Evolutionary conservation across 306 rosid genomes (phyloP).

Genomic region (Castanospermum australe): DNA sequence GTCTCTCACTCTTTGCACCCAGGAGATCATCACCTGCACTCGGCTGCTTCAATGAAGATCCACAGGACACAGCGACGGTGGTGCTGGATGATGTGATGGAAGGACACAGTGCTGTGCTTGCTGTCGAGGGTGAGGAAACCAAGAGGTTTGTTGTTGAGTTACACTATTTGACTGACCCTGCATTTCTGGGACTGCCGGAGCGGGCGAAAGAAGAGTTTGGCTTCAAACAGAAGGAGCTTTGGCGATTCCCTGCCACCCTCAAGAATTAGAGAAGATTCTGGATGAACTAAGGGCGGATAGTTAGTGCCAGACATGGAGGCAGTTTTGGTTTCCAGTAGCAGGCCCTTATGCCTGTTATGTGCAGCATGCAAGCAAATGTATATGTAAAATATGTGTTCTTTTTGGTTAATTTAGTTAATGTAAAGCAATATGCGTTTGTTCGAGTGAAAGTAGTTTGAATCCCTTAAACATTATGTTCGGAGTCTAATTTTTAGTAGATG

Average conservation of each 20-base stretch:
- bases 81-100: conserved; percentile 40
- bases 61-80: conserved; percentile 2
- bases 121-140: conserved; percentile 39
- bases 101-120: conserved; percentile 49
- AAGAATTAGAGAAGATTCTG: conserved; percentile 2
- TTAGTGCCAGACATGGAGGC: neutral
- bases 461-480: too few relatives aligned
- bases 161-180: conserved; percentile 40
- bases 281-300: neutral
- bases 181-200: conserved; percentile 47
- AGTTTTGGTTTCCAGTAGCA: too few relatives aligned
- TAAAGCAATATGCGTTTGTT: too few relatives aligned
- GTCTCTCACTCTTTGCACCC: conserved; percentile 18
- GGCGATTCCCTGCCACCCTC: conserved; percentile 1
- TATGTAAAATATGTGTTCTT: too few relatives aligned
- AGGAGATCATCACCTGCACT: conserved; percentile 11
- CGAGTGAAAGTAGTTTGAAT: too few relatives aligned
- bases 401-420: too few relatives aligned
- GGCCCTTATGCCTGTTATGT: too few relatives aligned
- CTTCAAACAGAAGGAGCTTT: neutral
- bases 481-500: too few relatives aligned
- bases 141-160: conserved; percentile 48
- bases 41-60: neutral
- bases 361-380: too few relatives aligned
- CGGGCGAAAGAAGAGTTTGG: conserved; percentile 50